These are phyloP conservation scores for Pythium monospermum DNA, from an alignment of 352 stramenopile species.

Conservation along the genomic window DNA sequence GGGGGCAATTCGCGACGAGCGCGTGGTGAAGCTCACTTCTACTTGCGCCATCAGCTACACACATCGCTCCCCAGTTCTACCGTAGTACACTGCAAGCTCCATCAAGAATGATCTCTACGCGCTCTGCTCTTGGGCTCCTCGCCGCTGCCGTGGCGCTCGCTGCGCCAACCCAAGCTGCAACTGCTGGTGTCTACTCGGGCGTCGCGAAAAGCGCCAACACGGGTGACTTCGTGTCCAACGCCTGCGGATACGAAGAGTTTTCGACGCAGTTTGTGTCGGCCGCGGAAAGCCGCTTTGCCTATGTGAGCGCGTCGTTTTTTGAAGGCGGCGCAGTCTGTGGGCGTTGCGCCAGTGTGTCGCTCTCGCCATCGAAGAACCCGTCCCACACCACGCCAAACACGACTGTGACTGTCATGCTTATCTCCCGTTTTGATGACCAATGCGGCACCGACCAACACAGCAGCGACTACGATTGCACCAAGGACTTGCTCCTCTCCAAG, in stretches of 20 bases:
- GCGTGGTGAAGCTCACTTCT: no score
- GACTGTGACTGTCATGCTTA: slow-evolving; percentile 25
- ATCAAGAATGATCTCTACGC: no score
- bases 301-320: slow-evolving; percentile 14
- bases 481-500: slow-evolving; percentile 15
- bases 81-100: no score
- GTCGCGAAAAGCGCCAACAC: slow-evolving; percentile 15
- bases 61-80: no score
- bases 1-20: no score
- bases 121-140: neutral
- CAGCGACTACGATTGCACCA: slow-evolving; percentile 7
- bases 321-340: slow-evolving; percentile 11
- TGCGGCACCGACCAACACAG: neutral
- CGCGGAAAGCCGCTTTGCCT: slow-evolving; percentile 25
- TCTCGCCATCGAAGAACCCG: neutral
- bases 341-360: slow-evolving; percentile 16
- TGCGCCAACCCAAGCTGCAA: neutral
- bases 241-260: slow-evolving; percentile 23
- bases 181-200: slow-evolving; percentile 9
- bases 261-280: slow-evolving; percentile 19
- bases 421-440: slow-evolving; percentile 17
- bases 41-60: no score
- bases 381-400: slow-evolving; percentile 15
- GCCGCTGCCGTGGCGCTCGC: neutral
- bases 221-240: slow-evolving; percentile 20